phyloP scores from a whole-genome alignment of 805 yeast species.

The Spencermartinsiella europaea region DNA sequence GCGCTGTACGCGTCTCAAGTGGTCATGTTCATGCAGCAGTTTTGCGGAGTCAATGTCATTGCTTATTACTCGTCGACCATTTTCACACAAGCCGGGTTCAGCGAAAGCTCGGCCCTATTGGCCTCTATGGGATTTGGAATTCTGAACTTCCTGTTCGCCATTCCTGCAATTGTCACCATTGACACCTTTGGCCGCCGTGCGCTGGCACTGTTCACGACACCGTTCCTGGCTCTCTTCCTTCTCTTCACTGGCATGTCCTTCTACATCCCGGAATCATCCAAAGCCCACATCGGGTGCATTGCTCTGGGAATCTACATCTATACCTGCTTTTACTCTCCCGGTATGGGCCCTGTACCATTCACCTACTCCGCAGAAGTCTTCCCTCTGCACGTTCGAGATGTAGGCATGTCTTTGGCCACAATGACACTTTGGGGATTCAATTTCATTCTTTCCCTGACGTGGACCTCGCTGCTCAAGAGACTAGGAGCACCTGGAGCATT shows the following conservation, averaged over 20 bases:
- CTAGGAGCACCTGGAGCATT: constrained; percentile 81
- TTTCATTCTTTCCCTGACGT: constrained; percentile 62
- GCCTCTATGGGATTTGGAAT: constrained; percentile 88
- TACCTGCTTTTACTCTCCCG: constrained; percentile 70
- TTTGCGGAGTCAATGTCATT: constrained; percentile 85
- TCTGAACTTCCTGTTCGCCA: constrained; percentile 71
- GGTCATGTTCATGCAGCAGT: constrained; percentile 86
- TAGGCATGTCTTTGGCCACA: constrained; percentile 77
- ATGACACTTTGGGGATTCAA: constrained; percentile 50
- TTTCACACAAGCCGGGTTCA: constrained; percentile 62
- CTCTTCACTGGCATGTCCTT: constrained; percentile 56
- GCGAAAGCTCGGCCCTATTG: constrained; percentile 55
- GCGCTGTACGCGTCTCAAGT: constrained; percentile 77
- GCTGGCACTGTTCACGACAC: constrained; percentile 53
- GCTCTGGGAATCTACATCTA: constrained; percentile 70
- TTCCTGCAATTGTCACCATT: constrained; percentile 77
- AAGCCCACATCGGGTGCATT: constrained; percentile 57
- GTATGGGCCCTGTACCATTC: constrained; percentile 88
- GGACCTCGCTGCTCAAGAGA: constrained; percentile 66
- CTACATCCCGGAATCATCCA: constrained; percentile 49
- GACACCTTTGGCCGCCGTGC: constrained; percentile 72
- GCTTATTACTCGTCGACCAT: constrained; percentile 80
- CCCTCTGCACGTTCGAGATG: constrained; percentile 71
- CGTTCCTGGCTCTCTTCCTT: constrained; percentile 51
- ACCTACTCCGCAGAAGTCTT: constrained; percentile 83